phyloP scores from a whole-genome alignment of 768 basidiomycete genomes.

The Pisolithus sp. region DNA sequence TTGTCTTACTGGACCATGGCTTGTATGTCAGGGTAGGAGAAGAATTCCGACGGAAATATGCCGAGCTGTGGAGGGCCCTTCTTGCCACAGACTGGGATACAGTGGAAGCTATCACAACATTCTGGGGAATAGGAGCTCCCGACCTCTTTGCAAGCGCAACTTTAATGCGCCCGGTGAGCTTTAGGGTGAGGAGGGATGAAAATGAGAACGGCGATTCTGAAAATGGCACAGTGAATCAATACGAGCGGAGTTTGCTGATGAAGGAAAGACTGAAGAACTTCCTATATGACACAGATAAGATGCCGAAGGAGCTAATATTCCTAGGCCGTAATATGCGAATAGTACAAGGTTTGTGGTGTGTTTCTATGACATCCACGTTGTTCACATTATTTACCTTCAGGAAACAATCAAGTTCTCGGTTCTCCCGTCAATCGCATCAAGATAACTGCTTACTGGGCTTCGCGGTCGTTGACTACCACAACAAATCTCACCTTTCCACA shows the following conservation, averaged over 20 bases:
- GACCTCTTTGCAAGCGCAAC: constrained; percentile 72
- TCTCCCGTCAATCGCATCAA: constrained; percentile 89
- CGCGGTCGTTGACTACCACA: constrained; percentile 51
- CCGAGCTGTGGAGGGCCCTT: constrained; percentile 66
- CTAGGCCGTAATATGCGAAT: constrained; percentile 70
- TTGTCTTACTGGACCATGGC: constrained; percentile 90
- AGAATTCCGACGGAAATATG: constrained; percentile 70
- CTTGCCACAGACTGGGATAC: constrained; percentile 48
- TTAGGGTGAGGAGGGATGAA: constrained; percentile 20
- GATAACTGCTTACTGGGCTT: constrained; percentile 81
- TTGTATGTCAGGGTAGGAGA: constrained; percentile 72
- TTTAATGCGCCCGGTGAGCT: constrained; percentile 53
- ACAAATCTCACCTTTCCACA: constrained; percentile 35
- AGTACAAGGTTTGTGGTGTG: constrained; percentile 28
- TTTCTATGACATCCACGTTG: neutral
- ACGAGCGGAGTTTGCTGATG: constrained; percentile 63
- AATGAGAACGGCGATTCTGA: constrained; percentile 10
- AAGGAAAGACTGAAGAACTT: constrained; percentile 63
- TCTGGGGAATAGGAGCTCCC: constrained; percentile 67
- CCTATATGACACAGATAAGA: constrained; percentile 65
- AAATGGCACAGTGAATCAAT: constrained; percentile 40
- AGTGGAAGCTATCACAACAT: constrained; percentile 43
- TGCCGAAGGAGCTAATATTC: constrained; percentile 75
- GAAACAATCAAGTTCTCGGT: constrained; percentile 78
- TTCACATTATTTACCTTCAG: constrained; percentile 22